These are phyloP conservation scores for Sistotremastrum suecicum DNA, from an alignment of 768 basidiomycete species.

Conservation along the genomic window DNA sequence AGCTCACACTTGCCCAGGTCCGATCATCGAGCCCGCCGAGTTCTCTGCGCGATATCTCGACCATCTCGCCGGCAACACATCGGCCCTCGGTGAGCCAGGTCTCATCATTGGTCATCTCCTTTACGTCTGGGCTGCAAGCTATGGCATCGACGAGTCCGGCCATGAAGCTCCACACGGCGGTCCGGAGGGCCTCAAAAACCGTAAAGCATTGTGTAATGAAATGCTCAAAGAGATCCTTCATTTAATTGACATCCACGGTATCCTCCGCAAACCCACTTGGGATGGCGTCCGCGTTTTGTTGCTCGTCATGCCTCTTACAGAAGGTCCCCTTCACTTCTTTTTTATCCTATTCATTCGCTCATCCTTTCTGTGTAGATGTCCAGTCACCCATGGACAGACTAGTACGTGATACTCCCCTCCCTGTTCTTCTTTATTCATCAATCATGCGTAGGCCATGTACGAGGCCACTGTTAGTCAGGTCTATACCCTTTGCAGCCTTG, in stretches of 20 bases:
- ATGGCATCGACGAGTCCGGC: slow-evolving; percentile 75
- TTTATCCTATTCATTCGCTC: slow-evolving; percentile 1
- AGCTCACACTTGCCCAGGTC: slow-evolving; percentile 34
- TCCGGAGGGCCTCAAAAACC: slow-evolving; percentile 23
- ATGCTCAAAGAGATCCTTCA: slow-evolving; percentile 69
- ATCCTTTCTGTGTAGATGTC: slow-evolving; percentile 20
- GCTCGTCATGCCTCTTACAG: slow-evolving; percentile 68
- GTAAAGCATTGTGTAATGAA: slow-evolving; percentile 41
- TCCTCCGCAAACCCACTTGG: slow-evolving; percentile 72
- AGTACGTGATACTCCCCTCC: slow-evolving; percentile 12
- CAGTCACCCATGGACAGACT: slow-evolving; percentile 31
- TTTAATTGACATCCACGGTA: slow-evolving; percentile 64
- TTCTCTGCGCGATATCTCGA: slow-evolving; percentile 61
- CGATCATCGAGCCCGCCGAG: slow-evolving; percentile 70
- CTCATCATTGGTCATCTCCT: slow-evolving; percentile 66
- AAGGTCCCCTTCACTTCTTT: slow-evolving; percentile 36
- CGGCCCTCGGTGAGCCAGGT: slow-evolving; percentile 55
- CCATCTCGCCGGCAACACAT: slow-evolving; percentile 42
- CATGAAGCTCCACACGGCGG: slow-evolving; percentile 29
- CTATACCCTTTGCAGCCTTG: slow-evolving; percentile 53
- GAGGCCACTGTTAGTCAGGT: slow-evolving; percentile 76
- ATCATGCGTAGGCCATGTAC: slow-evolving; percentile 47
- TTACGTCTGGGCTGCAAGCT: slow-evolving; percentile 81
- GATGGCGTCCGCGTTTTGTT: slow-evolving; percentile 75
- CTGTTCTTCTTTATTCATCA: not conserved